Evolutionary conservation across 208 protist species (phyloP), one percentile per base, ranked within the genome.

Genomic region (Crithidia brevicula): DNA sequence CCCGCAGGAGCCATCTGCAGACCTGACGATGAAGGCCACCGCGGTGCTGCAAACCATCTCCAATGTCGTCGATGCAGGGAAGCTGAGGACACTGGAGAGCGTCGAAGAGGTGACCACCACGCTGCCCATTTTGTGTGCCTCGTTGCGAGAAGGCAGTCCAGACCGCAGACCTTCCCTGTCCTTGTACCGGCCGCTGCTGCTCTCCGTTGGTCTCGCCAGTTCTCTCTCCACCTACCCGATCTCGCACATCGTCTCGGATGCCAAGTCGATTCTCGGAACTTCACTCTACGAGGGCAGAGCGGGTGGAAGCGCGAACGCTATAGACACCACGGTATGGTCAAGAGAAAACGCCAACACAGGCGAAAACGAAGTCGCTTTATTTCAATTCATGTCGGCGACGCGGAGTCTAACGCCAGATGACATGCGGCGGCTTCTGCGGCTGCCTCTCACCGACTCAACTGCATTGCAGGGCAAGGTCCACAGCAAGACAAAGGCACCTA

Each of bases 121-220:
- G 5, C 62, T 96, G 9, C 88, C 91, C 4, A 72, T 96, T 13
- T 74, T 93, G 13, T 92, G 83, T 50, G 87, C 91, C 6, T 74
- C 91, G 0, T 57, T 93, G 13, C 82, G 22, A 4, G 76, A 82
- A 2, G 91, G 91, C 9, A 89, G 81, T 0, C 71, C 65, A 6
- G 61, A 70, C 47, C 63, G 52, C 16, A 23, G 22, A 5, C 89
- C 89, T 6, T 92, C 83, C 57, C 59, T 74, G n/a, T 7, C 33
- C 1, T 58, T 96, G 20, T 86, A 86, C 56, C 62, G 81, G 27
- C 51, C 68, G 1, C 16, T 93, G 20, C 31, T 93, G 10, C 45
- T 69, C 6, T 66, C 74, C 15, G 64, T 89, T 1, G 54, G 71
- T 1, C 69, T 69, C 9, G 80, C 84, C 10, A 71, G 68, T 52